Conservation (phyloP, 805 yeast genomes). For the Myxozyma sirexii region DNA sequence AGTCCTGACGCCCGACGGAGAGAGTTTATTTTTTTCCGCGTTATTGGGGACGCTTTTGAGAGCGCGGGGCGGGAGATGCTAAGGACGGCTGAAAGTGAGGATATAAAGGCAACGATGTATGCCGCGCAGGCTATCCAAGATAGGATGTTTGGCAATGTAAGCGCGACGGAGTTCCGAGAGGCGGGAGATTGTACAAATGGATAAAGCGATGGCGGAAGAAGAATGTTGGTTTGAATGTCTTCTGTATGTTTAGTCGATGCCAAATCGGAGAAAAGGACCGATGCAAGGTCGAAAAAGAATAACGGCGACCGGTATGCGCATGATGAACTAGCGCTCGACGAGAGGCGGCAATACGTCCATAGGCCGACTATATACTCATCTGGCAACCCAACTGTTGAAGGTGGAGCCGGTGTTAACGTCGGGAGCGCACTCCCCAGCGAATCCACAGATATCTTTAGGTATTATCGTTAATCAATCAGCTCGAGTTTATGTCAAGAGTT, state of each 20-base stretch:
- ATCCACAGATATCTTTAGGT: constrained; percentile 14
- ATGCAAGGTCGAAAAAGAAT: constrained; percentile 23
- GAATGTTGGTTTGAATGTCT: constrained; percentile 25
- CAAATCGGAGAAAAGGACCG: constrained; percentile 11
- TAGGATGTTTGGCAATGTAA: constrained; percentile 13
- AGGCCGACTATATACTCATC: constrained; percentile 28
- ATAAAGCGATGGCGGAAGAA: constrained; percentile 19
- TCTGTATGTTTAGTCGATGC: not conserved
- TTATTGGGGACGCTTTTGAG: not conserved
- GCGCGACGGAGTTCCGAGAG: not conserved
- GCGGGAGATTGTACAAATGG: not conserved
- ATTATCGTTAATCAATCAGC: too few relatives aligned
- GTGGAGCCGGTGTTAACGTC: constrained; percentile 14
- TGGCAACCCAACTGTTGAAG: constrained; percentile 27
- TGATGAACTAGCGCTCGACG: not conserved
- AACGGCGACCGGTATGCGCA: constrained; percentile 23
- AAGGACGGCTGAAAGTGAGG: constrained; percentile 9
- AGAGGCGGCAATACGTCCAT: constrained; percentile 25
- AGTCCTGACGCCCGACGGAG: constrained; percentile 6
- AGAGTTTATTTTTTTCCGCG: not conserved
- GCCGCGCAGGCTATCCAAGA: constrained; percentile 6
- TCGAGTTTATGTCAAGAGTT: not conserved
- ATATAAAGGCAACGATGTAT: constrained; percentile 12
- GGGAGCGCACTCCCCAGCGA: constrained; percentile 27
- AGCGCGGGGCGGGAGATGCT: not conserved